Conservation (phyloP, 371 early-diverging fungal species). For the Mucor circinelloides region DNA sequence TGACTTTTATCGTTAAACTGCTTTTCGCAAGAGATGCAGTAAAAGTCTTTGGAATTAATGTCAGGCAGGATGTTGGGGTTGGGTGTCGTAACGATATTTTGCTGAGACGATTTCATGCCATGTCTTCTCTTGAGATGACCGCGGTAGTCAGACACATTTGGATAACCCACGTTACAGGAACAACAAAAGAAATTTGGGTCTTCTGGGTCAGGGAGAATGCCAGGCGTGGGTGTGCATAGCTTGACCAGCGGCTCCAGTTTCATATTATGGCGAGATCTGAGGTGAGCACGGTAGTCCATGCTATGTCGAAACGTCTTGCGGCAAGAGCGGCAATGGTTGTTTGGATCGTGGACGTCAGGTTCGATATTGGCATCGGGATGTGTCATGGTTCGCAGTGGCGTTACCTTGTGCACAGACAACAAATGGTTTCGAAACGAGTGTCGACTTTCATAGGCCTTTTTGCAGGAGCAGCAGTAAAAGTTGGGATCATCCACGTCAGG, state of each 20-base stretch:
- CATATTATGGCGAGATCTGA: neutral
- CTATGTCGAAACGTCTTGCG: neutral
- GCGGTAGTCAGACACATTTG: neutral
- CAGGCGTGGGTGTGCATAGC: neutral
- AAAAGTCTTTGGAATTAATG: neutral
- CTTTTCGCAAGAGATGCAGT: neutral
- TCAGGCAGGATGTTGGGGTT: neutral
- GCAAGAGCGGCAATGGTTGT: neutral
- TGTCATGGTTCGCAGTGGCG: neutral
- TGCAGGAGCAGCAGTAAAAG: slow-evolving; percentile 1
- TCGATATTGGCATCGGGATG: neutral
- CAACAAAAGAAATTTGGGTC: neutral
- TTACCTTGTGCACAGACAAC: neutral
- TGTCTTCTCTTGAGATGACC: neutral
- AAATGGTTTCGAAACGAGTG: neutral
- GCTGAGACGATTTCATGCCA: neutral
- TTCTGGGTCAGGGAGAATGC: neutral
- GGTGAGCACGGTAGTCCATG: neutral
- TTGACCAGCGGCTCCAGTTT: neutral
- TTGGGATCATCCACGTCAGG: slow-evolving; percentile 3
- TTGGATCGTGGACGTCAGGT: neutral
- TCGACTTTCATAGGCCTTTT: neutral
- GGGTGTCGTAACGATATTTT: neutral
- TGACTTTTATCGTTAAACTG: neutral
- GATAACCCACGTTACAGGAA: neutral